phyloP scores from a whole-genome alignment of 75 land plant genomes.

The Chamaecyparis obtusa region DNA sequence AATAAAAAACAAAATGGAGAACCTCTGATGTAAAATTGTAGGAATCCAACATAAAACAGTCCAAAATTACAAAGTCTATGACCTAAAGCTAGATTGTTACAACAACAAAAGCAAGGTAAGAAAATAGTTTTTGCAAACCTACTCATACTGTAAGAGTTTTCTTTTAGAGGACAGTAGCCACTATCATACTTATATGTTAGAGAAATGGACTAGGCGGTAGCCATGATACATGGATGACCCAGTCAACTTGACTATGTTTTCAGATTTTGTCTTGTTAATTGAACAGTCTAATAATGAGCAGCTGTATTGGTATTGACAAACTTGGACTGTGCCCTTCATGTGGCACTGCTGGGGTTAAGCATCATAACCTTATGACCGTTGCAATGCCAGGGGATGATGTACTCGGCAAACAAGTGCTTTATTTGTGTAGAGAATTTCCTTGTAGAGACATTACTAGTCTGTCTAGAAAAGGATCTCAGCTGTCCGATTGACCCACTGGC shows the following conservation, averaged over 20 bases:
- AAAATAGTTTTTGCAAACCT: neutral
- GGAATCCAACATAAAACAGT: neutral
- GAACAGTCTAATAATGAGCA: neutral
- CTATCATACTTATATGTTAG: neutral
- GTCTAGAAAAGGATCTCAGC: neutral
- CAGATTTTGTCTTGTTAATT: neutral
- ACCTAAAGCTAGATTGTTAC: neutral
- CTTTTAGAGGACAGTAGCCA: neutral
- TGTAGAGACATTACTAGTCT: neutral
- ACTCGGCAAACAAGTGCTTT: neutral
- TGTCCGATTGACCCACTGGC: neutral
- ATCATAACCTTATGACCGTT: neutral
- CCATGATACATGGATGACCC: neutral
- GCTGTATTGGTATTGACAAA: neutral
- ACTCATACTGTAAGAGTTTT: neutral
- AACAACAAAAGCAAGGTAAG: neutral
- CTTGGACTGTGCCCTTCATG: neutral
- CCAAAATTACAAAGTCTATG: neutral
- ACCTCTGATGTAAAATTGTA: neutral
- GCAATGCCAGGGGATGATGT: neutral
- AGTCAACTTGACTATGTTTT: neutral
- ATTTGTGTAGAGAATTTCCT: neutral
- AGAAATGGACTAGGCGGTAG: neutral
- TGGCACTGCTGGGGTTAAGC: neutral
- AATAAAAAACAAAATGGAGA: neutral